These are phyloP conservation scores for Pontederia paniculata DNA, from an alignment of 176 grass and related monocot species.

Conservation along the genomic window DNA sequence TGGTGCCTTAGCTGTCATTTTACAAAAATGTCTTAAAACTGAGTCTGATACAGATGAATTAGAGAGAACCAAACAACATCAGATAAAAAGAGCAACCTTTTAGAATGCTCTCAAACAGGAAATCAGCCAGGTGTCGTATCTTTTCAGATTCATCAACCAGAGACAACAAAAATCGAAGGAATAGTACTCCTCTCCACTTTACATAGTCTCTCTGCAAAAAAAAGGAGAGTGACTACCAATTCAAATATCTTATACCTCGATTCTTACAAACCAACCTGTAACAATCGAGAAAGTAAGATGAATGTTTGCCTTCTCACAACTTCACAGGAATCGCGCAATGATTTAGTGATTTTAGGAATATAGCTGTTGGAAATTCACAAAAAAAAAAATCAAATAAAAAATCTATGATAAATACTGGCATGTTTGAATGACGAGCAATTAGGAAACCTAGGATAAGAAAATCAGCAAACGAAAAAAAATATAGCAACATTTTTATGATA, in stretches of 20 bases:
- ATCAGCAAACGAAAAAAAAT: no score
- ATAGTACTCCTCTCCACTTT: slow-evolving; percentile 85
- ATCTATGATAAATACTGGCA: neutral
- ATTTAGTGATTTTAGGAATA: slow-evolving; percentile 80
- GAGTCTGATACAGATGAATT: slow-evolving; percentile 7
- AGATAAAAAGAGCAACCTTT: slow-evolving; percentile 40
- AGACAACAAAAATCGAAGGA: slow-evolving; percentile 76
- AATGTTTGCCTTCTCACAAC: slow-evolving; percentile 95
- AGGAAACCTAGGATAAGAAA: no score
- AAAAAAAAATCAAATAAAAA: slow-evolving; percentile 10
- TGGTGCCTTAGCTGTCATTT: slow-evolving; percentile 80
- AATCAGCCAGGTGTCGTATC: slow-evolving; percentile 75
- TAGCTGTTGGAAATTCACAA: slow-evolving; percentile 46
- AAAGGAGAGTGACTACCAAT: slow-evolving; percentile 2
- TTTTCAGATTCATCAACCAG: slow-evolving; percentile 86
- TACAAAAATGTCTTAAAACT: slow-evolving; percentile 3
- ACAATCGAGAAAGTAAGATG: slow-evolving; percentile 72
- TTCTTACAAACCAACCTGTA: slow-evolving; percentile 49
- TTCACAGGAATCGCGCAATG: slow-evolving; percentile 79
- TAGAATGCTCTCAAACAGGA: slow-evolving; percentile 80
- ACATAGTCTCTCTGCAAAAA: slow-evolving; percentile 78
- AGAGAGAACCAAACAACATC: neutral
- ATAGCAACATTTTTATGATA: no score
- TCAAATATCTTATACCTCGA: neutral
- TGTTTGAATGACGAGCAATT: no score